A percentile compares a stretch with the other conserved stretches of the same genome.
Conservation (phyloP, 1,284 basidiomycete genomes). For the Marasmius tenuissimus region DNA sequence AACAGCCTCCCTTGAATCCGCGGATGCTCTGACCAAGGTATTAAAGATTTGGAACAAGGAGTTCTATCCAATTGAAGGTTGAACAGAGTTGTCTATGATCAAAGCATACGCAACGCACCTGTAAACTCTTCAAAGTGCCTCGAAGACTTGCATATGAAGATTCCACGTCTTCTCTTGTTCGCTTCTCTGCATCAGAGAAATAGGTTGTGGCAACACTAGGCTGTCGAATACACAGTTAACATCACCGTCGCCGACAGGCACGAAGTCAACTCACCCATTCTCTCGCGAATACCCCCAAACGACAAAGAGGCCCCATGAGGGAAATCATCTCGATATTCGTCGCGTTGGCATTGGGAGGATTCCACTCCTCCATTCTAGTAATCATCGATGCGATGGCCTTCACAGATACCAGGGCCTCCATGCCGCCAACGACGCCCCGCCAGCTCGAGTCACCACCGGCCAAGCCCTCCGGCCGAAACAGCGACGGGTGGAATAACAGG, state of each 20-base stretch:
- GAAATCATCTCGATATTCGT: conserved; percentile 62
- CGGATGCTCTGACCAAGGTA: conserved; percentile 79
- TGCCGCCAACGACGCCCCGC: conserved; percentile 83
- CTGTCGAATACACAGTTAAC: conserved; percentile 38
- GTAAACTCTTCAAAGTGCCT: conserved; percentile 77
- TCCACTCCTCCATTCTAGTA: conserved; percentile 72
- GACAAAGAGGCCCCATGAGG: conserved; percentile 79
- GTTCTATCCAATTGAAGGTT: conserved; percentile 38
- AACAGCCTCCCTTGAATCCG: conserved; percentile 81
- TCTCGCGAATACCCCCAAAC: conserved; percentile 80
- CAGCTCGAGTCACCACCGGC: conserved; percentile 74
- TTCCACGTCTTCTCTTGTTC: conserved; percentile 74
- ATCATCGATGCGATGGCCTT: conserved; percentile 85
- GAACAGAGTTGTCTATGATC: conserved; percentile 6
- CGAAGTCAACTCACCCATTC: conserved; percentile 72
- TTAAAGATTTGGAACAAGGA: conserved; percentile 91
- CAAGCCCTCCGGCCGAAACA: conserved; percentile 65
- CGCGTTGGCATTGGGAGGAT: conserved; percentile 58
- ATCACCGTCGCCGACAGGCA: neutral
- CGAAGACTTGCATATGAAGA: conserved; percentile 83
- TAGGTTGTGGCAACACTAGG: conserved; percentile 77
- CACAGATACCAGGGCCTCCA: conserved; percentile 79
- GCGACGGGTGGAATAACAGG: conserved; percentile 61
- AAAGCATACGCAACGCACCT: conserved; percentile 43
- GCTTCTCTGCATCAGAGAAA: conserved; percentile 83